Evolutionary conservation across 352 stramenopile species (phyloP), one percentile per base, ranked within the genome.

Genomic region (Pythium sukuiense): DNA sequence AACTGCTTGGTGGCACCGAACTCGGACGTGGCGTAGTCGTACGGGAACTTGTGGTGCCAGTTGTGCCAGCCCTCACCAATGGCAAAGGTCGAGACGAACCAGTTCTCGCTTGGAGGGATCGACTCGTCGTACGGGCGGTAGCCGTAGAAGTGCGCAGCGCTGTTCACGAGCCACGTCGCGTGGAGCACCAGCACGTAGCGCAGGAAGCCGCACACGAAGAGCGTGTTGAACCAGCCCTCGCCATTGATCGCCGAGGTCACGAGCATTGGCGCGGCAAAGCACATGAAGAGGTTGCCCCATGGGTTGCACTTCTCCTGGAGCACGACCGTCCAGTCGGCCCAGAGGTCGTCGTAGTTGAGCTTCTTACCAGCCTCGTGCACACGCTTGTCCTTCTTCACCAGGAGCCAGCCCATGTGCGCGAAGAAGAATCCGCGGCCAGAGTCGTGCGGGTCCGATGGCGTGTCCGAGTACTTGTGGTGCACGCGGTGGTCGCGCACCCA

Each of bases 21-120:
- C 83, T 99, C 97, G 55, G 87, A 97, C n/a, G 97, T 96, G 56
- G 97, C 95, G 81, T 99, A 99, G 74, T 99, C 97, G 85, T 98
- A 99, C 55, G 97, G 97, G 76, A 99, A 99, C 80, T 99, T 99
- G 93, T 99, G 97, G 80, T 99, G 97, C 97, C 96, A 99, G 86
- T 99, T 99, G 85, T 99, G 97, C 96, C 96, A 99, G 75, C 96
- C 96, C 76, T 99, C 97, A 32, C 97, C 97, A 20, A 99, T 91
- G 41, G 96, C 92, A 58, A 95, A 94, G 58, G 98, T 77, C 8
- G 94, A 97, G 14, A 99, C 96, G 64, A 99, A 93, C 53, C 95
- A 97, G 81, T 99, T 99, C 78, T 99, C 66, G 9, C 16, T 56
- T 11, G 97, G 97, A 62, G 96, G 97, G 12, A 92, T 97, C 46